Evolutionary conservation across 441 rosid genomes (phyloP), one percentile per base, ranked within the genome.

Genomic region (Populus trichocarpa): DNA sequence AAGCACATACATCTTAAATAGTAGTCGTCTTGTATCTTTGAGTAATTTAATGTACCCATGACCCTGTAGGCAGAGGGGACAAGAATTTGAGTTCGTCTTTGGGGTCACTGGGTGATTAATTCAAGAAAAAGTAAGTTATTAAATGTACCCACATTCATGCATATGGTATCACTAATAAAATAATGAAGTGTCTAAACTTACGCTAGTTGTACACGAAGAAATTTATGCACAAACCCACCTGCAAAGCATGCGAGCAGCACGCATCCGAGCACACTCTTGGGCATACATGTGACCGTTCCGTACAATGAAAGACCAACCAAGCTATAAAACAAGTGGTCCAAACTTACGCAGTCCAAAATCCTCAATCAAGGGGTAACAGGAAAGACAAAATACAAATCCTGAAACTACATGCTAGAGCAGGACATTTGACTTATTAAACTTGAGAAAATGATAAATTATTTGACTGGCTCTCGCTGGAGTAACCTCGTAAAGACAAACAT

Each of bases 361-460:
- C 26, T 22, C 25, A 22, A 22, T 5, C 22, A 57, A 2, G 74
- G 30, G n/a, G 35, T 16, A 16, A 25, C 35, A 65, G 13, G 22
- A 12, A 22, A 75, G 57, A 28, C 25, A 30, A 30, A 66, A 53
- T 61, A 46, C 64, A 57, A 23, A 67, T 3, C 71, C 65, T 75
- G 23, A 36, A 26, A 8, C 11, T 72, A n/a, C 66, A 74, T 69
- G 26, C 46, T 32, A 20, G 75, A 53, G 67, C 74, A 64, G n/a
- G 73, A 61, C 6, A 20, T 35, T 8, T 57, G 6, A 72, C 8
- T 80, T 76, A 77, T 71, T 72, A 65, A 11, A 78, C 38, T 8
- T 6, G 53, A 5, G 53, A 69, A 8, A 23, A 73, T 23, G 65
- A 68, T 35, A 71, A 16, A 57, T 16, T 18, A 22, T 20, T 25